Percentiles rank a stretch among this genome's conserved stretches.
phyloP scores from a whole-genome alignment of 2,329 filamentous ascomycete species.

The Colletotrichum somersetense region DNA sequence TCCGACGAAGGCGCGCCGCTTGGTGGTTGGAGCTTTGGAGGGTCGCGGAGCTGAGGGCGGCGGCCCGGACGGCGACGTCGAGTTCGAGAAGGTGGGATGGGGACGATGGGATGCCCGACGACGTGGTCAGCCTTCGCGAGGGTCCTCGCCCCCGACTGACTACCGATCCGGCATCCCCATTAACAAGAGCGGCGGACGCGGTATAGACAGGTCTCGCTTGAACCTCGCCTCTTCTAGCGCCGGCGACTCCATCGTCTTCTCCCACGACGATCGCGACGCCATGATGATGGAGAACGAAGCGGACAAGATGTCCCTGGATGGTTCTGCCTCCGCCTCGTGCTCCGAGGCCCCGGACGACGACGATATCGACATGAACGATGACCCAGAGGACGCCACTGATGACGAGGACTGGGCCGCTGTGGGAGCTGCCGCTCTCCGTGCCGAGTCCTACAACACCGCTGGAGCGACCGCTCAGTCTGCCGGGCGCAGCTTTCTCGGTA shows the following conservation, averaged over 20 bases:
- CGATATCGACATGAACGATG: constrained; percentile 74
- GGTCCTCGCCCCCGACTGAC: constrained; percentile 56
- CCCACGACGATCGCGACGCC: constrained; percentile 75
- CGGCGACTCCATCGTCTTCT: constrained; percentile 81
- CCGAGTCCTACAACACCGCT: constrained; percentile 71
- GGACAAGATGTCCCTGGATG: constrained; percentile 92
- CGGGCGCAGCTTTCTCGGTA: constrained; percentile 52
- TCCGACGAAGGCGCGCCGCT: constrained; percentile 87
- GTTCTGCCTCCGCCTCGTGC: constrained; percentile 78
- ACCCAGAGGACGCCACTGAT: constrained; percentile 89
- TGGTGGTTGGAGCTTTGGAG: constrained; percentile 94
- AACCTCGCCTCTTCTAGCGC: constrained; percentile 70
- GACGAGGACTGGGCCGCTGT: constrained; percentile 96
- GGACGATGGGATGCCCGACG: constrained; percentile 92
- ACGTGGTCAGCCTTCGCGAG: constrained; percentile 71
- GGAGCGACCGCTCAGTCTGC: constrained; percentile 64
- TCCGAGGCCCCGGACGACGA: constrained; percentile 80
- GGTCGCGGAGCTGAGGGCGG: constrained; percentile 75
- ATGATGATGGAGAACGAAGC: constrained; percentile 86
- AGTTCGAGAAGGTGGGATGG: constrained; percentile 97
- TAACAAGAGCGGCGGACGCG: constrained; percentile 58
- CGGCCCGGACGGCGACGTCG: constrained; percentile 76
- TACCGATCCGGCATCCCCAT: constrained; percentile 70
- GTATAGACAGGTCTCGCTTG: constrained; percentile 61
- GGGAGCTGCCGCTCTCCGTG: constrained; percentile 85